phyloP scores from a whole-genome alignment of 306 rosid species.

The Rosa persica region DNA sequence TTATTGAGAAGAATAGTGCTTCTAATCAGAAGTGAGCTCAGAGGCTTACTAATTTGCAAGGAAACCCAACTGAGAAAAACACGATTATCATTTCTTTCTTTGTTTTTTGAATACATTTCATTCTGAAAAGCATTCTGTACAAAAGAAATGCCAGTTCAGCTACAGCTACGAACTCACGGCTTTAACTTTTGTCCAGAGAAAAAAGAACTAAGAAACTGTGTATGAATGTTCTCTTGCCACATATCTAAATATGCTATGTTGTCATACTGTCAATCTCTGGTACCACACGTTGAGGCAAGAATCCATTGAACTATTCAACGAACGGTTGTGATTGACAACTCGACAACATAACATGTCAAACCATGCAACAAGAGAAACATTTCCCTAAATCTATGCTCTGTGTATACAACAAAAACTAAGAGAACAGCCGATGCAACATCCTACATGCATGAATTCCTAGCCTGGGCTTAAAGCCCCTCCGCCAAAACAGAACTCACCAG shows the following conservation, averaged over 20 bases:
- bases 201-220: neutral
- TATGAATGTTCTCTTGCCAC: neutral
- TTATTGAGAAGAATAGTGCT: neutral
- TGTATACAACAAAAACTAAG: constrained; percentile 15
- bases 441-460: neutral
- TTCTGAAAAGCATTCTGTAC: neutral
- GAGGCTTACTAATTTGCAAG: neutral
- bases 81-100: neutral
- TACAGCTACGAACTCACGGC: constrained; percentile 13
- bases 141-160: constrained; percentile 3
- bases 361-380: neutral
- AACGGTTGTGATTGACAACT: neutral
- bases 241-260: neutral
- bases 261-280: neutral
- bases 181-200: neutral
- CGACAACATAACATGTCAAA: constrained; percentile 3
- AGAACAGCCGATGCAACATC: neutral
- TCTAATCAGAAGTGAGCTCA: neutral
- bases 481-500: constrained; percentile 14
- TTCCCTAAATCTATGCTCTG: constrained; percentile 8
- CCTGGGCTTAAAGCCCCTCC: neutral
- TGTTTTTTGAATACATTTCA: neutral
- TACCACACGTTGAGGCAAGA: neutral
- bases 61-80: neutral
- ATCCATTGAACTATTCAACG: neutral